Evolutionary conservation across 768 basidiomycete species (phyloP).

Genomic region (Leucocoprinus sp.): DNA sequence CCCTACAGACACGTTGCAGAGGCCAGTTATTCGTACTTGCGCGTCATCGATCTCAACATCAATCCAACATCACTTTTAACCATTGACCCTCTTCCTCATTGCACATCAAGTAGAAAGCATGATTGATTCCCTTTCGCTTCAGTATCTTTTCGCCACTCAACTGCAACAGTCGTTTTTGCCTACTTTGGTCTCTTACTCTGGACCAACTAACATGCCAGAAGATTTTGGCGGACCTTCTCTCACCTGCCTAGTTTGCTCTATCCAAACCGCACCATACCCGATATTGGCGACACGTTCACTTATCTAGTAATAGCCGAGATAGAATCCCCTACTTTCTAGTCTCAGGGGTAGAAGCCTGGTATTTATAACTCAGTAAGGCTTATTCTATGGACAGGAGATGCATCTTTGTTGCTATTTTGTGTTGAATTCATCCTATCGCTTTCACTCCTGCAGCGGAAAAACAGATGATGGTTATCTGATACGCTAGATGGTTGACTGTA

Average conservation of each 20-base stretch:
- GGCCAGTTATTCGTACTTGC: background rate
- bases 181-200: conserved; percentile 3
- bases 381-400: too few relatives aligned
- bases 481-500: too few relatives aligned
- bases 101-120: background rate
- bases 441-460: too few relatives aligned
- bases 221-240: background rate
- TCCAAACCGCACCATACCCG: conserved; percentile 1
- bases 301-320: too few relatives aligned
- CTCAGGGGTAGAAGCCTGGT: too few relatives aligned
- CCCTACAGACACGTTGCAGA: conserved; percentile 1
- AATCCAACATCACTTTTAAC: background rate
- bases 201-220: background rate
- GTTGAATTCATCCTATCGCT: too few relatives aligned
- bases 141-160: background rate
- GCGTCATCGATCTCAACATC: background rate
- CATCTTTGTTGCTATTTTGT: too few relatives aligned
- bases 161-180: background rate
- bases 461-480: too few relatives aligned
- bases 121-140: background rate
- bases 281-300: background rate
- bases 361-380: too few relatives aligned
- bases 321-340: too few relatives aligned
- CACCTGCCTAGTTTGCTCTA: background rate
- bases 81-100: background rate